Percentiles rank a stretch among this genome's conserved stretches.
phyloP scores from a whole-genome alignment of 345 rosid genomes.

The Brassica cretica region DNA sequence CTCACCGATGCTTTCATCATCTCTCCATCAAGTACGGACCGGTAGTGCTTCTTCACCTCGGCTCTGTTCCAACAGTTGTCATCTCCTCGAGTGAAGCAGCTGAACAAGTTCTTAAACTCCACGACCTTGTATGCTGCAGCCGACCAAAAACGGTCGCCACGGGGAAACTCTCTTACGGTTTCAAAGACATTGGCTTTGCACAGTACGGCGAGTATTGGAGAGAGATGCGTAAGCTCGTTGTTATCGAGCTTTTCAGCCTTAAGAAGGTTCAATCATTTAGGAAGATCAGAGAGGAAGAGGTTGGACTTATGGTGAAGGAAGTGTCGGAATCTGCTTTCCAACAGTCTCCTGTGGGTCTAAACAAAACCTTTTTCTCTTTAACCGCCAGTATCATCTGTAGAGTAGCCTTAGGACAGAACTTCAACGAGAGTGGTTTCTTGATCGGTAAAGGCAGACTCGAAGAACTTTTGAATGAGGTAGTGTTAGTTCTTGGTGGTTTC shows the following conservation, averaged over 20 bases:
- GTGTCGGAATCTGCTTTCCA: constrained; percentile 17
- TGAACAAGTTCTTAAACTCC: neutral
- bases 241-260: too few relatives aligned
- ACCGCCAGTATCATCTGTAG: constrained; percentile 36
- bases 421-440: constrained; percentile 21
- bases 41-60: too few relatives aligned
- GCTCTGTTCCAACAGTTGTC: too few relatives aligned
- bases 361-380: constrained; percentile 22
- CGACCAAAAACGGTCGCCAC: constrained; percentile 17
- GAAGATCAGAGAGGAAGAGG: too few relatives aligned
- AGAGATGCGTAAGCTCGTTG: too few relatives aligned
- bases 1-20: constrained; percentile 1
- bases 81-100: neutral
- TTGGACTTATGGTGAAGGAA: constrained; percentile 27
- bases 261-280: too few relatives aligned
- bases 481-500: constrained; percentile 9
- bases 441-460: constrained; percentile 26
- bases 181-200: constrained; percentile 40
- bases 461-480: constrained; percentile 33
- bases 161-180: constrained; percentile 43
- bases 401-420: constrained; percentile 44
- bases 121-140: constrained; percentile 12
- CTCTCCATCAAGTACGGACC: too few relatives aligned
- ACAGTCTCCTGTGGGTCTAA: constrained; percentile 26
- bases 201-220: constrained; percentile 18